Evolutionary conservation across 495 filamentous ascomycete genomes (phyloP), one percentile per base, ranked within the genome.

Genomic region (Mytilinidion resinicola): DNA sequence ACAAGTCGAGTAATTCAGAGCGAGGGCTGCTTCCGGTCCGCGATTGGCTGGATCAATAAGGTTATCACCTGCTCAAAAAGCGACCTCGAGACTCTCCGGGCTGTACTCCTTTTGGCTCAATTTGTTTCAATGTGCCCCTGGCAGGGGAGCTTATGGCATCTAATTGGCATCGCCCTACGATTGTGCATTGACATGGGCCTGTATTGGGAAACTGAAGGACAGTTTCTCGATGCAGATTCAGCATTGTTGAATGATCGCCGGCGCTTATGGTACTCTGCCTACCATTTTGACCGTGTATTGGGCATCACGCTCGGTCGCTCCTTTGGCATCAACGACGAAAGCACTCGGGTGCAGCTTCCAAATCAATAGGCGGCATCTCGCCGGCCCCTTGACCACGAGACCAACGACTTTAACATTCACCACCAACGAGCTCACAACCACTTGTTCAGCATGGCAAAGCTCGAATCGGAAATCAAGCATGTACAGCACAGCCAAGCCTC

Each of bases 381-480:
- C 20, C n/a, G 46, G 4, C 46, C n/a, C 15, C 50, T 53, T 53
- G 50, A 6, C 50, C 46, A 56, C 11, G 52, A 58, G 35, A 51
- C 37, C 11, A 51, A 57, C 50, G 20, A 56, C 6, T 48, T 63
- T 14, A 62, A 65, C 9, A 58, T 62, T 14, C 65, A 67, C 38
- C 42, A 41, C 20, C 62, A 67, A 56, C 62, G 54, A 34, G 63
- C 61, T 49, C 53, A 59, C 36, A 67, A 67, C 30, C 65, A 67
- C 38, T 46, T 65, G n/a, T 42, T 65, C 36, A 47, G 42, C 42
- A 50, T 67, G 14, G 51, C 55, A 12, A 58, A 62, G 33, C 65
- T 67, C 36, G 57, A 67, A 37, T 67, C 65, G 11, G 65, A 67
- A 25, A 67, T 67, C 12, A 67, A 65, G 17, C 62, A 67, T 36